Evolutionary conservation across 176 grass and related monocot species (phyloP), one percentile per base, ranked within the genome.

Genomic region (Saccharum spontaneum): DNA sequence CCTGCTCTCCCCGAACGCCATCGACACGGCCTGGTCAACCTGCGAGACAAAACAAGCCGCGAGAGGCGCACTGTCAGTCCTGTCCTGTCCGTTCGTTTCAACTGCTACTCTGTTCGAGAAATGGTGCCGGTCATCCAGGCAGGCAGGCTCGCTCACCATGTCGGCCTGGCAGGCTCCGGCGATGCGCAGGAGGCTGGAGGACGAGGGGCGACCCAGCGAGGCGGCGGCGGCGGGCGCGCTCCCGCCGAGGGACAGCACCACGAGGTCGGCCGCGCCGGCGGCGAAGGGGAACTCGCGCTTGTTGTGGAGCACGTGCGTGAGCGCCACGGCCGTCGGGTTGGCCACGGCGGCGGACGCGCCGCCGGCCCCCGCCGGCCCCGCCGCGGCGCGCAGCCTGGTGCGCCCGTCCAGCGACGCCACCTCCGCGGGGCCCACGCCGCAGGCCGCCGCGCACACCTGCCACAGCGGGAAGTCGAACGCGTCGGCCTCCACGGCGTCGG

Each of bases 401-500:
- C 72, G 69, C 9, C 90, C 90, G 69, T 97, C 94, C 1, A 94
- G 41, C 0, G 92, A 97, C 14, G 48, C 75, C 34, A 92, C 92
- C 73, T 89, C 95, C 2, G 72, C 69, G 6, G 82, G 85, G 0
- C 79, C 78, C 1, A 79, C 76, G 0, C 85, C 81, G 39, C 87
- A 90, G 6, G 78, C 49, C 3, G 90, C 86, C 1, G 92, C 92
- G 73, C 95, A 94, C 23, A 97, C 90, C 73, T 94, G 86, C 68
- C 88, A 91, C 22, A 97, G 78, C 44, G 83, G 90, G 85, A 97
- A 97, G 89, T 97, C 92, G 86, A 94, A 97, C 68, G 88, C 86
- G 36, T 97, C 90, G 4, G 89, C 86, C 86, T 97, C 95, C 1
- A 94, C 95, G 71, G 95, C 95, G 77, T 97, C 95, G 69, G 90